phyloP scores from a whole-genome alignment of 2,329 filamentous ascomycete genomes.

The Hymenoscyphus occultus region DNA sequence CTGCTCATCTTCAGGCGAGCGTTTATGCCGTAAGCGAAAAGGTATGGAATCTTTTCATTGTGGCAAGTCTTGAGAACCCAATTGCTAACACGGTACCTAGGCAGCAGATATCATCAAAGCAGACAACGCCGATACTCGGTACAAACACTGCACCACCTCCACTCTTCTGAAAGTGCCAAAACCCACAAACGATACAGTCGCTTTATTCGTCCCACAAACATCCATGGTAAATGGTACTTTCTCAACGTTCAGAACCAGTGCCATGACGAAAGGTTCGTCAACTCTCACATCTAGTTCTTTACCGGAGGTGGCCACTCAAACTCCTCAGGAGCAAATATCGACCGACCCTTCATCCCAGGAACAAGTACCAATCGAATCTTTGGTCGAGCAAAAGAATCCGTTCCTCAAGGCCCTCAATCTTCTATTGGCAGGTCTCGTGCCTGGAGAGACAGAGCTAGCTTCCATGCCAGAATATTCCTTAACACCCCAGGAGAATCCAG shows the following conservation, averaged over 20 bases:
- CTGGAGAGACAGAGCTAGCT: background rate
- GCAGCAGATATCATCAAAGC: constrained; percentile 31
- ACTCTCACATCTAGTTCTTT: background rate
- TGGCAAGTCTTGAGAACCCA: too few species aligned
- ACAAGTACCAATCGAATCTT: background rate
- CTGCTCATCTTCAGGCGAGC: constrained; percentile 26
- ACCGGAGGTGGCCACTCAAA: background rate
- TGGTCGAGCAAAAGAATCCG: background rate
- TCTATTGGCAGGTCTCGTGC: background rate
- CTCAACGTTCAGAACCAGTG: constrained; percentile 1
- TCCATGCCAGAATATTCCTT: constrained; percentile 1
- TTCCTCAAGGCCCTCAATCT: background rate
- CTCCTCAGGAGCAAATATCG: background rate
- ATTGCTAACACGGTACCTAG: constrained; percentile 10
- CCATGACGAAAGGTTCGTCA: constrained; percentile 2
- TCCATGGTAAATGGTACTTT: background rate
- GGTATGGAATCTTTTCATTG: constrained; percentile 8
- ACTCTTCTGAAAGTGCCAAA: background rate
- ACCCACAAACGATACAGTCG: constrained; percentile 17
- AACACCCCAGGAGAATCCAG: background rate
- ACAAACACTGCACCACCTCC: background rate
- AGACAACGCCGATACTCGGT: background rate
- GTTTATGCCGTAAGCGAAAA: constrained; percentile 32
- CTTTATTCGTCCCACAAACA: constrained; percentile 3
- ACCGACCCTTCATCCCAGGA: too few species aligned